Percentiles rank a stretch among this genome's conserved stretches.
These are phyloP conservation scores for Canavalia gladiata DNA, from an alignment of 306 rosid species.

Conservation along the genomic window DNA sequence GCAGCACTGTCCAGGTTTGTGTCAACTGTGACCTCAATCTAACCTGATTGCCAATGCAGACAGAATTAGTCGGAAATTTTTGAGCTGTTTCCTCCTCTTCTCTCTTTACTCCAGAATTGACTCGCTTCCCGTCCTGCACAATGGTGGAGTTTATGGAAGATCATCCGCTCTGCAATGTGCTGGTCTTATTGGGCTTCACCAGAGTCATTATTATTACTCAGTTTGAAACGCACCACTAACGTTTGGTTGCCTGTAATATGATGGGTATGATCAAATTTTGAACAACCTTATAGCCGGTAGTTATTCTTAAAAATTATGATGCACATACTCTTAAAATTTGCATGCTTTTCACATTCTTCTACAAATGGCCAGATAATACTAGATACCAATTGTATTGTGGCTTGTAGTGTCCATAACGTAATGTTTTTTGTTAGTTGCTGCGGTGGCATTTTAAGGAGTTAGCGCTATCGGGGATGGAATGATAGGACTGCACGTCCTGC, in stretches of 20 bases:
- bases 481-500: too few relatives aligned
- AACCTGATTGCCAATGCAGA: neutral
- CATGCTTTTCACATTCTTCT: too few relatives aligned
- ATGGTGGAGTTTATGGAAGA: neutral
- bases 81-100: neutral
- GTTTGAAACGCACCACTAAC: slow-evolving; percentile 6
- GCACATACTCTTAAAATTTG: too few relatives aligned
- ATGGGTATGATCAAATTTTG: too few relatives aligned
- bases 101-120: neutral
- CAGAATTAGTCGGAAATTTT: slow-evolving; percentile 1
- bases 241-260: neutral
- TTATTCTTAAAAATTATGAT: too few relatives aligned
- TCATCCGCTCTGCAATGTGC: slow-evolving; percentile 26
- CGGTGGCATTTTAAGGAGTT: too few relatives aligned
- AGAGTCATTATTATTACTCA: neutral
- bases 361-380: too few relatives aligned
- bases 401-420: too few relatives aligned
- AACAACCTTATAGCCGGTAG: too few relatives aligned
- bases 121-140: neutral
- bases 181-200: neutral
- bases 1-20: neutral
- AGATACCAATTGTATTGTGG: too few relatives aligned
- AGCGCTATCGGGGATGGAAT: too few relatives aligned
- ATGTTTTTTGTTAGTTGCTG: too few relatives aligned
- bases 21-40: neutral